Evolutionary conservation across 2,329 filamentous ascomycete species (phyloP).

Genomic region (Cladosporium oxysporum): DNA sequence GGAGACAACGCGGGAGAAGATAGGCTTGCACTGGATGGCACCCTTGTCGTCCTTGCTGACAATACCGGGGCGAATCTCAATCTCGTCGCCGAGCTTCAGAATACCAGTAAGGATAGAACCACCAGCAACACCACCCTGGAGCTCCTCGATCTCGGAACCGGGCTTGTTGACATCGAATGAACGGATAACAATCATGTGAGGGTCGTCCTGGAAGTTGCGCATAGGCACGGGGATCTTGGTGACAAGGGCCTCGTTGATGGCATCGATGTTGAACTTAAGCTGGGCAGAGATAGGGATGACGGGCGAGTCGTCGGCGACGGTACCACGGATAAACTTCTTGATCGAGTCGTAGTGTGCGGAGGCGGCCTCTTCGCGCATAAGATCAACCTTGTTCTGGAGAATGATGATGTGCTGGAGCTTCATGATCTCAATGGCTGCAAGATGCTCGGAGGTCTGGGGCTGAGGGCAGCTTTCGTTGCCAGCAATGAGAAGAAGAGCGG

Average conservation of each 20-base stretch:
- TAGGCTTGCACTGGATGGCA: slow-evolving; percentile 93
- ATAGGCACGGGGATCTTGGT: slow-evolving; percentile 90
- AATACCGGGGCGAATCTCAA: slow-evolving; percentile 98
- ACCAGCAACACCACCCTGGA: slow-evolving; percentile 98
- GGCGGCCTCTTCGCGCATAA: slow-evolving; percentile 95
- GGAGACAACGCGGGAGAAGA: slow-evolving; percentile 91
- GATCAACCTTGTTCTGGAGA: slow-evolving; percentile 98
- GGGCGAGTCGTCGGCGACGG: slow-evolving; percentile 89
- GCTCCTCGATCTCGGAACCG: slow-evolving; percentile 95
- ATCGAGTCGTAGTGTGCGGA: slow-evolving; percentile 95
- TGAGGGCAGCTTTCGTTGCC: slow-evolving; percentile 98
- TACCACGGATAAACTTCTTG: slow-evolving; percentile 96
- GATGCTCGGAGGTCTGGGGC: slow-evolving; percentile 96
- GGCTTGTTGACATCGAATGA: slow-evolving; percentile 99
- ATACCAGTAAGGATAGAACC: slow-evolving; percentile 96
- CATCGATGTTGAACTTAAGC: slow-evolving; percentile 99
- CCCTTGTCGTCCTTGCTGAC: slow-evolving; percentile 93
- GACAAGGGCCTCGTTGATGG: slow-evolving; percentile 93
- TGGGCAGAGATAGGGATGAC: slow-evolving; percentile 97
- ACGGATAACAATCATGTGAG: slow-evolving; percentile 98
- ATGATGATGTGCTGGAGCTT: slow-evolving; percentile 99
- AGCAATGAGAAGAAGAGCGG: slow-evolving; percentile 90
- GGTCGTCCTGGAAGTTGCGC: slow-evolving; percentile 86
- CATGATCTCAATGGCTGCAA: slow-evolving; percentile 99
- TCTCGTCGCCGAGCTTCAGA: slow-evolving; percentile 94